Percentiles rank a stretch among this genome's conserved stretches.
Conservation (phyloP, 768 basidiomycete genomes). For the Dentipellis sp. region DNA sequence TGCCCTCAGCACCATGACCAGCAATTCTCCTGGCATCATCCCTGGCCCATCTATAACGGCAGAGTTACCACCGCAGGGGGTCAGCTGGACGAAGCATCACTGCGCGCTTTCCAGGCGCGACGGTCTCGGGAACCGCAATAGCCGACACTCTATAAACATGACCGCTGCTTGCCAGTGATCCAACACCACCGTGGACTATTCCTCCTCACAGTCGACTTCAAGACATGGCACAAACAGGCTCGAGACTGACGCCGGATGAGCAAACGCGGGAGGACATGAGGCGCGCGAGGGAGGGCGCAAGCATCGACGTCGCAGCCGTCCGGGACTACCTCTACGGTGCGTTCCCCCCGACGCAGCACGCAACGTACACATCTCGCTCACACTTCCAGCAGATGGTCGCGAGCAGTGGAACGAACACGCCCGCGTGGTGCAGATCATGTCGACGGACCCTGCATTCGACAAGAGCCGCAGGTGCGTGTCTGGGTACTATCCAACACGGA, state of each 20-base stretch:
- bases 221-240: no score
- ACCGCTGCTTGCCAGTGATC: no score
- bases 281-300: background rate
- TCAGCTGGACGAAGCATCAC: no score
- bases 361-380: background rate
- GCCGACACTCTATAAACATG: no score
- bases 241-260: background rate
- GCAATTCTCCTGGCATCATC: no score
- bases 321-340: slow-evolving; percentile 1
- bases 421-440: slow-evolving; percentile 35
- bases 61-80: no score
- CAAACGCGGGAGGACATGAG: background rate
- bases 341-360: background rate
- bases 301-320: background rate
- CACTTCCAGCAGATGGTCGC: slow-evolving; percentile 33
- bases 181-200: no score
- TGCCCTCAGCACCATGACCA: no score
- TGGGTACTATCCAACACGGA: background rate
- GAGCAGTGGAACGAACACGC: slow-evolving; percentile 40
- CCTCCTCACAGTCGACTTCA: no score
- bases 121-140: no score
- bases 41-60: no score
- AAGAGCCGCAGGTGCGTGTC: slow-evolving; percentile 40
- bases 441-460: slow-evolving; percentile 49
- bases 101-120: no score